A percentile compares a stretch with the other conserved stretches of the same genome.
phyloP scores from a whole-genome alignment of 257 asterid genomes.

The Solanum medicagineum region DNA sequence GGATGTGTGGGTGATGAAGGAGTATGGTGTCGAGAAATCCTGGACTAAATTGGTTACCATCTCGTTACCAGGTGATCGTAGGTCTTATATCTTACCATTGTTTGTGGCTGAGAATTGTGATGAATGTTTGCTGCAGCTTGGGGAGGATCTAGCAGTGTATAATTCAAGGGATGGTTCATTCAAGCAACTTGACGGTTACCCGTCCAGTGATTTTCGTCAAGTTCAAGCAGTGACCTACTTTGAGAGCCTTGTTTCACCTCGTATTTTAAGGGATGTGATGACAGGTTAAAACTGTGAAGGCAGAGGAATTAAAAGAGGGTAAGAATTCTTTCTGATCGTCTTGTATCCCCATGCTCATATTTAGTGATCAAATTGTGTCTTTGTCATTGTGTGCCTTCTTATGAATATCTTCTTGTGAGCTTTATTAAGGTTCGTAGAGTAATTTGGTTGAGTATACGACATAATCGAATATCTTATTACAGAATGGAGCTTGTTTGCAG shows the following conservation, averaged over 20 bases:
- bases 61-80: too few relatives aligned
- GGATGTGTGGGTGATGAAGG: too few relatives aligned
- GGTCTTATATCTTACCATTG: not conserved
- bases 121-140: slow-evolving; percentile 1
- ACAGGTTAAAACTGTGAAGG: not conserved
- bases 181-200: not conserved
- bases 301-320: not conserved
- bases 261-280: not conserved
- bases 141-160: not conserved
- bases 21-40: too few relatives aligned
- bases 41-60: too few relatives aligned
- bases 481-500: not conserved
- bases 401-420: not conserved
- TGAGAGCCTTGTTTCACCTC: slow-evolving; percentile 19
- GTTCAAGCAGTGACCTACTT: slow-evolving; percentile 1
- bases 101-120: slow-evolving; percentile 12
- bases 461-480: not conserved
- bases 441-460: not conserved
- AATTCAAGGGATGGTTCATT: not conserved
- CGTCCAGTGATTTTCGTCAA: not conserved
- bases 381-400: not conserved
- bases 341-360: not conserved
- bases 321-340: not conserved
- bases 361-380: not conserved
- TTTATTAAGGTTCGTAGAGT: not conserved